Percentiles rank a stretch among this genome's conserved stretches.
Conservation (phyloP, 306 rosid genomes). For the Cicer bijugum region DNA sequence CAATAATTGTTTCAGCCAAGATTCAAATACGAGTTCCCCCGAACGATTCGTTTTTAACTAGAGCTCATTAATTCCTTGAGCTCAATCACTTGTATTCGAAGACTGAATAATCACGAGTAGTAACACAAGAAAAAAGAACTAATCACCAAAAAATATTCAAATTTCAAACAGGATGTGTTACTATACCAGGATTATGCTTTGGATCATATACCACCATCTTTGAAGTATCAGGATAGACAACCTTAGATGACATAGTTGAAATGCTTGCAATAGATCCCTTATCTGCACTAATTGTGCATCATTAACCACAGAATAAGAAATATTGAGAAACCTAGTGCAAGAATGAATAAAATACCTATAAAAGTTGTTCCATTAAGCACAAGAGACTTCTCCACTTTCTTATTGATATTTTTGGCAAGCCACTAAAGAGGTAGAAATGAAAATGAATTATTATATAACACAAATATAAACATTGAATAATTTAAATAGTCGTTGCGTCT, state of each 20-base stretch:
- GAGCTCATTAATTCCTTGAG: too few relatives aligned
- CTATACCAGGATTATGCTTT: slow-evolving; percentile 72
- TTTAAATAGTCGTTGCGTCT: slow-evolving; percentile 1
- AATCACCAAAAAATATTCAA: slow-evolving; percentile 15
- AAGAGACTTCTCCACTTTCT: slow-evolving; percentile 59
- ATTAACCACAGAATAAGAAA: slow-evolving; percentile 36
- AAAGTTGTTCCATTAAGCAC: slow-evolving; percentile 56
- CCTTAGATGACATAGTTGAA: slow-evolving; percentile 58
- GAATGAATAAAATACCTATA: slow-evolving; percentile 57
- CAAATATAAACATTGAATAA: slow-evolving; percentile 9
- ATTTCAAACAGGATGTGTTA: slow-evolving; percentile 14
- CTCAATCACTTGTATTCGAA: too few relatives aligned
- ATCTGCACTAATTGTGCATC: slow-evolving; percentile 54
- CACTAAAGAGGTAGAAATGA: slow-evolving; percentile 62
- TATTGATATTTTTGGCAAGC: slow-evolving; percentile 72
- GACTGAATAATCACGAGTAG: neutral
- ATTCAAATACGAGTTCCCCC: too few relatives aligned
- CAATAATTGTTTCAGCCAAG: too few relatives aligned
- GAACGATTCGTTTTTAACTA: too few relatives aligned
- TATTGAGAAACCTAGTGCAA: slow-evolving; percentile 33
- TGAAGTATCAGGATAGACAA: slow-evolving; percentile 81
- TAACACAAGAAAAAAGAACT: neutral
- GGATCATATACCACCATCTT: slow-evolving; percentile 90
- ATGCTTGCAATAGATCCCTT: slow-evolving; percentile 52
- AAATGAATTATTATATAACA: slow-evolving; percentile 40